Evolutionary conservation across 345 rosid species (phyloP), one percentile per base, ranked within the genome.

Genomic region (Eucalyptus coolabah): DNA sequence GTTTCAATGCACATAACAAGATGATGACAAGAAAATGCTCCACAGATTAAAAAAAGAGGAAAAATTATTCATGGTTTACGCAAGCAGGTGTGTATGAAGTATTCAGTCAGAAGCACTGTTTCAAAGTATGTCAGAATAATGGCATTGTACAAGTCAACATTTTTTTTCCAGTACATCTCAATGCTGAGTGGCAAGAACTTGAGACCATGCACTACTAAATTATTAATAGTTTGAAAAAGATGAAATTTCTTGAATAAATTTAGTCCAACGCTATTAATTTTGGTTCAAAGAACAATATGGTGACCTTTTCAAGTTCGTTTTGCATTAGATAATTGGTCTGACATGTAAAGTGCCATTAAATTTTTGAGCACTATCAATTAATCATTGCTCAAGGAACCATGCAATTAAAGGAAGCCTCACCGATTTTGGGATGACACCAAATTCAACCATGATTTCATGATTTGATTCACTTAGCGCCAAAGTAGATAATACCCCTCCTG

Each of bases 401-500:
- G 23, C 16, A 37, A 77, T 21, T 21, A 40, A 40, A 77, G 47
- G 83, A 77, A 77, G 47, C 83, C 47, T 94, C 91, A 96, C 99
- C 96, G 96, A 87, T 91, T 95, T 96, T 5, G 98, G 96, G 89
- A 97, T 94, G 89, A 94, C 94, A 81, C 97, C 98, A 50, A 91
- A 95, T 95, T 96, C 99, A 87, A 96, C 98, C 96, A 97, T 87
- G 89, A 89, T 91, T 56, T 86, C 90, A 87, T 96, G 98, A 92
- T 93, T 94, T 4, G 94, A 92, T 77, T 87, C 88, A 91, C 97
- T 95, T 90, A 96, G 91, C 30, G 97, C 92, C 92, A 97, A 67
- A 91, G 95, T 96, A 37, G 98, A 95, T 92, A 97, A 91, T 93
- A 96, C 94, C 9, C 99, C 99, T 90, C 98, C 98, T 23, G 97